Base-by-base conservation (phyloP, 2,329 filamentous ascomycete genomes). In the Colletotrichum ledebouriae region DNA sequence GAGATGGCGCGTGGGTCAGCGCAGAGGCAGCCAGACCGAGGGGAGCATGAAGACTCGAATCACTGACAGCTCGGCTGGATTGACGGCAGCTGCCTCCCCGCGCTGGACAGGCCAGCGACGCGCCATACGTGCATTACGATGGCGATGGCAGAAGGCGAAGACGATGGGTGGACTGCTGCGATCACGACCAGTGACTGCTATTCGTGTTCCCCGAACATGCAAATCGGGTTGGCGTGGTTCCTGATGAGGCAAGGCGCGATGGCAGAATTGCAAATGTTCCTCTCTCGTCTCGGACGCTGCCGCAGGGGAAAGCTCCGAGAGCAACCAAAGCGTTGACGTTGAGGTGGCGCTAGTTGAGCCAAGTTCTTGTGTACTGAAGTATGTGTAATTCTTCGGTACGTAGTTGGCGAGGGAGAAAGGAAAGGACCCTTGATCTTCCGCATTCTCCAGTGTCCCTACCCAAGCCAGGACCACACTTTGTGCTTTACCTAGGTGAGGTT, bases 221-320 rank as follows among this genome's bases (percentile, higher is more conserved):
- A n/a, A 47, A 47, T 44, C 42, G 57, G 62, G 46, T 59, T 59
- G 61, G 61, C 34, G 61, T 44, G 17, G 17, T n/a, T 11, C 57
- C 49, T 13, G 39, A 53, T 34, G 7, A 41, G 37, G 56, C 17
- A 60, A 42, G 46, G 56, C 47, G 57, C 39, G 33, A 37, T 29
- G 20, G 29, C 33, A 12, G 9, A 53, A 39, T 53, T 59, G 61
- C 53, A 61, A 62, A 55, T 55, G 34, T 52, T 46, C 11, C 29
- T 50, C 29, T 53, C 56, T 53, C 39, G 50, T 49, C 46, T 50
- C 62, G 39, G 62, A 65, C 33, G 56, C n/a, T 55, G 20, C 39
- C 56, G 56, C 46, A 60, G 58, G 46, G 46, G 29, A n/a, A 15
- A 29, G 37, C 29, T 60, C 46, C 44, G 58, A 52, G 46, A 41